These are phyloP conservation scores for Pseudovirgaria hyperparasitica DNA, from an alignment of 2,329 filamentous ascomycete genomes.

Conservation along the genomic window DNA sequence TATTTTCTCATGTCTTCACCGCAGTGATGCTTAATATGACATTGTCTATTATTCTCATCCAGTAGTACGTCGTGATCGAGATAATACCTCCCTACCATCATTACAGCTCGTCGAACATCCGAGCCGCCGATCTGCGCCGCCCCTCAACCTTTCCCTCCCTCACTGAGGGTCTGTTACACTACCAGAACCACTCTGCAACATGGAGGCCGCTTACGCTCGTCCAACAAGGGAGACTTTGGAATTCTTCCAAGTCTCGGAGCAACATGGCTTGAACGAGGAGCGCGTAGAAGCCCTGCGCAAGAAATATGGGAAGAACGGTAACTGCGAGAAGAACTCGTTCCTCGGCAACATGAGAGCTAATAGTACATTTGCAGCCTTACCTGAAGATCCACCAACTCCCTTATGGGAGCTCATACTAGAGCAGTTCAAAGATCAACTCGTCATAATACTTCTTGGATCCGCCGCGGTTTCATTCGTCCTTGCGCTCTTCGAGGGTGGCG, in stretches of 20 bases:
- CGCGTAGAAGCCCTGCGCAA: slow-evolving; percentile 34
- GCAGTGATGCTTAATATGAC: too few relatives aligned
- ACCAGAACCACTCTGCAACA: slow-evolving; percentile 13
- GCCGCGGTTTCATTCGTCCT: slow-evolving; percentile 88
- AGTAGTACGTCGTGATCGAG: too few relatives aligned
- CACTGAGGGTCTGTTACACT: too few relatives aligned
- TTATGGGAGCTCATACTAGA: slow-evolving; percentile 94
- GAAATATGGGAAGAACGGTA: slow-evolving; percentile 44
- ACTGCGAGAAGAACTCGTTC: slow-evolving; percentile 4
- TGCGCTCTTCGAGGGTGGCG: slow-evolving; percentile 83
- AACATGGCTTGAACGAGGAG: slow-evolving; percentile 35
- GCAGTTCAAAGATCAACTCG: slow-evolving; percentile 98
- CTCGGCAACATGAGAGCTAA: slow-evolving; percentile 6
- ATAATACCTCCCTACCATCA: too few relatives aligned
- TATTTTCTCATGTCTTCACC: too few relatives aligned
- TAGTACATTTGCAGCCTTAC: slow-evolving; percentile 41
- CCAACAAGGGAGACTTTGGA: slow-evolving; percentile 37
- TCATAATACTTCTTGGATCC: slow-evolving; percentile 86
- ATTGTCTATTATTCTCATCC: too few relatives aligned
- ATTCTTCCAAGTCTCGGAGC: slow-evolving; percentile 39
- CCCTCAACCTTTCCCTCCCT: too few relatives aligned
- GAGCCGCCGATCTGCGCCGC: too few relatives aligned
- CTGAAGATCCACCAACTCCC: slow-evolving; percentile 89
- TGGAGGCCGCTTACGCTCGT: slow-evolving; percentile 42
- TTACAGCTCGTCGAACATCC: too few relatives aligned